Evolutionary conservation across 306 rosid genomes (phyloP), one percentile per base, ranked within the genome.

Genomic region (Styphnolobium japonicum): DNA sequence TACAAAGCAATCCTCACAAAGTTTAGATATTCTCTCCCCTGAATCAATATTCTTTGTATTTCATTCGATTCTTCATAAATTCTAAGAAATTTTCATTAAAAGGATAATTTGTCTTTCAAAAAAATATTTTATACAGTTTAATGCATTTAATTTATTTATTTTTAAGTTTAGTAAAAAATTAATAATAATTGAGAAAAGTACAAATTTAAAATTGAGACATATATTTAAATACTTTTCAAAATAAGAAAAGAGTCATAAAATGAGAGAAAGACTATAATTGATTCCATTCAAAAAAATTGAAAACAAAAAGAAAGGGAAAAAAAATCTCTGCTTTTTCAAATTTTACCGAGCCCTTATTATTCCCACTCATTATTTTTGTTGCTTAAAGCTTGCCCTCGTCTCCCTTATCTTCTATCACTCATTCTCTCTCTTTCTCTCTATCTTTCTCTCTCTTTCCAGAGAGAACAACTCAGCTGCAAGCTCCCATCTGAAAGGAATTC

Each of bases 331-430:
- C 56, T 62, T 18, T 66, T 51, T 67, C 29, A 77, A 68, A 27
- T 27, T 83, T 78, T 46, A 60, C 67, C 16, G 22, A 75, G 21
- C 73, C 71, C 82, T 58, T 83, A 87, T 88, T 82, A 82, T 89
- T 92, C 84, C 85, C 90, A 90, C 97, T 90, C 93, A 94, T 91
- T 87, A 91, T 86, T 87, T 87, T 90, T 88, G 97, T 92, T 88
- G 97, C 97, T 92, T 89, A 89, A 92, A 92, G 97, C 92, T 89
- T 85, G 92, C 79, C 74, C 81, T 81, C 89, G 63, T 82, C 81
- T 88, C 81, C 79, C 89, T 84, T 86, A 72, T 84, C 87, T 82
- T 71, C 79, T 79, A 39, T 67, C 84, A 67, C 69, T 80, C 85
- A 61, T 77, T 82, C 83, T 75, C 82, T 76, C 79, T 75, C 71